Conservation (phyloP, 805 yeast genomes). For the Lipomyces oligophaga region DNA sequence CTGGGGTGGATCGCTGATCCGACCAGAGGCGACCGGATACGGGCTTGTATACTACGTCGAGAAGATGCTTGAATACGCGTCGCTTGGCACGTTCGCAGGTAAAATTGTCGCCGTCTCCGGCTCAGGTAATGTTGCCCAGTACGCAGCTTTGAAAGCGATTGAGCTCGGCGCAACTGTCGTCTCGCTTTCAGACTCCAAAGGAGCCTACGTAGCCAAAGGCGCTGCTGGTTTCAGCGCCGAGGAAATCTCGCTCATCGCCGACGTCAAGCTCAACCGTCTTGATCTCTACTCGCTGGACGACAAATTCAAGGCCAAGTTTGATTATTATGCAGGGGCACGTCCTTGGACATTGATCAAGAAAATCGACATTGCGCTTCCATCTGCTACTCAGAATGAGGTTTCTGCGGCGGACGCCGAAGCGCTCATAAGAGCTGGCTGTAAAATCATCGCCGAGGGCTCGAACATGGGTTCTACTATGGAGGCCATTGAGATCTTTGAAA, state of each 20-base stretch:
- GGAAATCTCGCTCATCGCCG: conserved; percentile 78
- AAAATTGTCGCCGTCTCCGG: conserved; percentile 96
- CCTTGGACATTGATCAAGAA: conserved; percentile 93
- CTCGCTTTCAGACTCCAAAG: conserved; percentile 92
- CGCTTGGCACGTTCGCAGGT: conserved; percentile 76
- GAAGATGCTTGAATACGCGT: conserved; percentile 93
- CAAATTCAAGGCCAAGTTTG: conserved; percentile 42
- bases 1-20: conserved; percentile 99
- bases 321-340: conserved; percentile 88
- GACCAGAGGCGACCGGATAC: conserved; percentile 99
- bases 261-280: conserved; percentile 72
- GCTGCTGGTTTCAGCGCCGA: conserved; percentile 80
- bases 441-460: conserved; percentile 97
- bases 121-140: conserved; percentile 98
- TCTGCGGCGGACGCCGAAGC: conserved; percentile 96
- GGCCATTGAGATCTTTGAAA: conserved; percentile 90
- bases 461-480: conserved; percentile 99
- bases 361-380: conserved; percentile 94
- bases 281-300: conserved; percentile 36
- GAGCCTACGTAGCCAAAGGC: conserved; percentile 56
- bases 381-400: conserved; percentile 98
- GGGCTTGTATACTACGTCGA: conserved; percentile 96
- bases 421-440: conserved; percentile 85
- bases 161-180: conserved; percentile 96
- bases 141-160: conserved; percentile 94